These are phyloP conservation scores for Caloboletus inedulis DNA, from an alignment of 1,284 basidiomycete species.

Conservation along the genomic window DNA sequence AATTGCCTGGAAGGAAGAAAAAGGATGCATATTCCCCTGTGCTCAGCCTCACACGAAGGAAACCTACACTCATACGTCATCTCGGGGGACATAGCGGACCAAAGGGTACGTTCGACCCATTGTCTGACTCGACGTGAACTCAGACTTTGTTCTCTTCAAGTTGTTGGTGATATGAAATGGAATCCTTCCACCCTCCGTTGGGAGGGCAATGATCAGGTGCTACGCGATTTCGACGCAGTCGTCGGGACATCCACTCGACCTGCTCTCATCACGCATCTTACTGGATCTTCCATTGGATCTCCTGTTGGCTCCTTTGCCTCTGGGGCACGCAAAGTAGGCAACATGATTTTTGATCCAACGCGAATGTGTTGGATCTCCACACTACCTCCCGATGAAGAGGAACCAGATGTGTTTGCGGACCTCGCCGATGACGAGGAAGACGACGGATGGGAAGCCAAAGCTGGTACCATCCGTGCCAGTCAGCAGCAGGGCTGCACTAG, in stretches of 20 bases:
- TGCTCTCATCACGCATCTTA: constrained; percentile 89
- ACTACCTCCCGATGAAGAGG: constrained; percentile 82
- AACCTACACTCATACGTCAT: constrained; percentile 86
- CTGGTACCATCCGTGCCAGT: constrained; percentile 73
- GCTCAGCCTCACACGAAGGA: constrained; percentile 50
- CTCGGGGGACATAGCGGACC: constrained; percentile 66
- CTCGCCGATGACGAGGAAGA: constrained; percentile 83
- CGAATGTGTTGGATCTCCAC: constrained; percentile 94
- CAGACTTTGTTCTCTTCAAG: constrained; percentile 38
- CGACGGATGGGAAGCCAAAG: constrained; percentile 66
- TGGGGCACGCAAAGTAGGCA: constrained; percentile 84
- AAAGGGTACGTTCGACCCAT: constrained; percentile 59
- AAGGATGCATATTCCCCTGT: constrained; percentile 45
- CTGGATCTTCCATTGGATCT: constrained; percentile 77
- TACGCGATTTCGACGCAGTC: constrained; percentile 86
- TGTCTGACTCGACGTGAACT: constrained; percentile 15
- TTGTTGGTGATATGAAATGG: constrained; percentile 95
- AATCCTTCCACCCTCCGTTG: constrained; percentile 85
- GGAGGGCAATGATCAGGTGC: constrained; percentile 93
- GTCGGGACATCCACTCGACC: constrained; percentile 85
- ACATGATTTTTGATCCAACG: constrained; percentile 95
- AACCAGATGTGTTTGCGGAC: constrained; percentile 89
- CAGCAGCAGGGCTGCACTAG: constrained; percentile 40
- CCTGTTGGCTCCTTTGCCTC: constrained; percentile 73
- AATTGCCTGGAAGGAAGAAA: constrained; percentile 51